Evolutionary conservation across 768 basidiomycete species (phyloP), one percentile per base, ranked within the genome.

Genomic region (Tricholomella constricta): DNA sequence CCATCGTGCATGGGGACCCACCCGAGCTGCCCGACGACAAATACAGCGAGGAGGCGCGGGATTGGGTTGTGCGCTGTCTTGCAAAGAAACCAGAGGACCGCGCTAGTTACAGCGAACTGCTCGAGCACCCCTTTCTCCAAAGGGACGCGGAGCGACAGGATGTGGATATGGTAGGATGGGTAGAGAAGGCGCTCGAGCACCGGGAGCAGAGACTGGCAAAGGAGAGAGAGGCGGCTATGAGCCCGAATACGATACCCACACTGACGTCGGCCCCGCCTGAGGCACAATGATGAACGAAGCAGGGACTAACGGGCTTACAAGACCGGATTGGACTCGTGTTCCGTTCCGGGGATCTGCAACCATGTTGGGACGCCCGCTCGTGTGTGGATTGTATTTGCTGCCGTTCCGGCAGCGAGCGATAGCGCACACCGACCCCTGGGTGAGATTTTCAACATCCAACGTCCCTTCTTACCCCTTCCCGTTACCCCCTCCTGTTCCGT

Each of bases 1-100:
- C 96, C 3, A 99, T 99, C 56, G 94, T 99, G 2, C 87, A 97
- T 58, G 96, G 94, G 0, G 91, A 94, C 51, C 89, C 94, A 9
- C 96, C 96, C 4, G 84, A 84, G 31, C 73, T 99, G 27, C 95
- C 95, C 0, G 82, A 81, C 17, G 79, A 83, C 1, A 75, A 74
- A 1, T 92, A 86, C 69, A 79, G 80, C 34, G 77, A 82, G 19
- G 76, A 77, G 11, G 94, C 94, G 11, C 79, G 85, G 48, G 87
- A 94, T 56, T 98, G 93, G 78, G 87, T 98, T 17, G 78, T 80
- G 6, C 74, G 70, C 48, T 98, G 95, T 68, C 71, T 99, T 56
- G 66, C 82, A 61, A 97, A 97, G 75, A 80, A 86, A 46, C 90
- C 96, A 0, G 79, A 83, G 37, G 77, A 75, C 44, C 75, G 96